Base-by-base conservation (phyloP, 768 basidiomycete genomes). In the Trametes elegans region DNA sequence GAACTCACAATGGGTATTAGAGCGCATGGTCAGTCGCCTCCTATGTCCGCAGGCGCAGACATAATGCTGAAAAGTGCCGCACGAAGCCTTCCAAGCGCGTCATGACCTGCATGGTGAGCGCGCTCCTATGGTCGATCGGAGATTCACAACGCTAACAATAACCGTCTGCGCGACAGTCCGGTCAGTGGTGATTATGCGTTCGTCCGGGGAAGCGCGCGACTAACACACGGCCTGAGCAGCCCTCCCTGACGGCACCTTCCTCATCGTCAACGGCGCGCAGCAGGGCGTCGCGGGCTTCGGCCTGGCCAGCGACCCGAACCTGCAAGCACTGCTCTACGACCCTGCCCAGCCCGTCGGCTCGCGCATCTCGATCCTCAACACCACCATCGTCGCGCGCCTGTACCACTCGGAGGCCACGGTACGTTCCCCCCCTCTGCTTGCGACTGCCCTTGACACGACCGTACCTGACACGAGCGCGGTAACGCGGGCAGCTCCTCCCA, bases 231-330 rank as follows among this genome's bases (percentile, higher is more conserved):
- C 39, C 10, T 27, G 7, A 14, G 26, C 24, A 44, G 76, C 82
- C 0, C 77, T 90, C 29, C 88, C 89, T 0, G 82, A 83, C 60
- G 88, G 87, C n/a, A 88, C 87, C 0, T 80, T 82, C 71, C 70
- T 91, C 72, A 89, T 92, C 60, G 52, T 86, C 67, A 90, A 91
- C 39, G 90, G 89, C 6, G 90, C 84, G 0, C 77, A 75, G 7
- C 79, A 83, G 58, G 88, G 89, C 36, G 72, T 81, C 24, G 87
- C 87, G 3, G 88, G 88, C 13, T 90, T 90, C 47, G 88, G 87
- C 52, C 77, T 89, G 32, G 87, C 78, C 1, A 75, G 57, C 7
- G 74, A 85, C 49, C 86, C 87, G 34, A 86, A 89, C 63, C 66
- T 83, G 24, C 72, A 68, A 3, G 88, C 88, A 0, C 57, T 90